Percentiles rank a stretch among this genome's conserved stretches.
Conservation (phyloP, 352 stramenopile species). For the Pythium guiyangense region DNA sequence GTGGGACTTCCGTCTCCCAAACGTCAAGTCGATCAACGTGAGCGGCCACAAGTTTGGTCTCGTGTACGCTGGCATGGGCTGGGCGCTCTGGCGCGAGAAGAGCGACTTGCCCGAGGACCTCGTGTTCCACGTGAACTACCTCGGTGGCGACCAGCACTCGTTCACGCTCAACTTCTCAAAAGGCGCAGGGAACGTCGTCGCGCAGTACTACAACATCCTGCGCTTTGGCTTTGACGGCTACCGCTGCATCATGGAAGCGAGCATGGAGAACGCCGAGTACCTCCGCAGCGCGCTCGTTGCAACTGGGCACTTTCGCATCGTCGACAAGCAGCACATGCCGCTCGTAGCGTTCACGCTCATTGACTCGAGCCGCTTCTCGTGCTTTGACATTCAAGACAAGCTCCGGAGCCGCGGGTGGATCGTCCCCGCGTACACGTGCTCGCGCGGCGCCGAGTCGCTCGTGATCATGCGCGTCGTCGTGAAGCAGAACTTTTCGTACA, state of each 20-base stretch:
- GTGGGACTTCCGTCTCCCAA: constrained; percentile 89
- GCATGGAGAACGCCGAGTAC: constrained; percentile 83
- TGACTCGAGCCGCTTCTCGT: constrained; percentile 74
- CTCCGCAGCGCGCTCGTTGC: constrained; percentile 66
- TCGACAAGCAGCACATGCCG: constrained; percentile 90
- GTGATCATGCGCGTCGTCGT: constrained; percentile 90
- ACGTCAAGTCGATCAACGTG: constrained; percentile 93
- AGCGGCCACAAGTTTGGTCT: constrained; percentile 94
- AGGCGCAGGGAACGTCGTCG: constrained; percentile 84
- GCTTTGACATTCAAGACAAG: constrained; percentile 90
- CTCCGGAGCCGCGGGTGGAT: constrained; percentile 87
- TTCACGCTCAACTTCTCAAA: constrained; percentile 95
- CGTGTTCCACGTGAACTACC: constrained; percentile 91
- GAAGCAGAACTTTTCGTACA: constrained; percentile 88
- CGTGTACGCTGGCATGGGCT: constrained; percentile 91
- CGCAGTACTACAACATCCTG: constrained; percentile 93
- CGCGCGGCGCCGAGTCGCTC: constrained; percentile 71
- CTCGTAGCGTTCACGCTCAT: constrained; percentile 86
- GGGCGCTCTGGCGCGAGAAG: constrained; percentile 86
- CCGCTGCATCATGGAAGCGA: constrained; percentile 84
- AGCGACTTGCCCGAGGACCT: constrained; percentile 82
- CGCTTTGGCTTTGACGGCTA: constrained; percentile 90
- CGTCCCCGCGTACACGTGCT: constrained; percentile 88
- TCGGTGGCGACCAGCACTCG: constrained; percentile 87
- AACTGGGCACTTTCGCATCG: constrained; percentile 85